phyloP scores from a whole-genome alignment of 2,329 filamentous ascomycete genomes.

The Tolypocladium sp. region DNA sequence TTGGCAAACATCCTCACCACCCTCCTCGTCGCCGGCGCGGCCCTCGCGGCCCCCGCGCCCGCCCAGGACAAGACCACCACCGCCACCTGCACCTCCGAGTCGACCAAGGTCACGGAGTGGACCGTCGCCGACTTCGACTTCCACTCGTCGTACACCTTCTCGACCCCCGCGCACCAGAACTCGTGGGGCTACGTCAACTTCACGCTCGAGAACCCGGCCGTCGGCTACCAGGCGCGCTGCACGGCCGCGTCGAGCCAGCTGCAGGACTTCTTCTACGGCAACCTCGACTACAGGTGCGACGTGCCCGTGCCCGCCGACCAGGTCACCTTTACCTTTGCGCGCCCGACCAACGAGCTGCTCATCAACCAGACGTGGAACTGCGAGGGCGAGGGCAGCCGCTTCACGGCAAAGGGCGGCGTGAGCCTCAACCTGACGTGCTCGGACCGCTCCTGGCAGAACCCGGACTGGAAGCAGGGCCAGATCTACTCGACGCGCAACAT shows the following conservation, averaged over 20 bases:
- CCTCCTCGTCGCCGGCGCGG: slow-evolving; percentile 14
- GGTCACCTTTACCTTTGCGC: slow-evolving; percentile 33
- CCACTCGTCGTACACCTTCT: slow-evolving; percentile 38
- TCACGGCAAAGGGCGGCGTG: slow-evolving; percentile 16
- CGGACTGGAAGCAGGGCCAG: slow-evolving; percentile 20
- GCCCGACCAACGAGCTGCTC: slow-evolving; percentile 22
- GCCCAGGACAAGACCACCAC: background rate
- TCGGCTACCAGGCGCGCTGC: slow-evolving; percentile 29
- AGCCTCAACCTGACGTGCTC: slow-evolving; percentile 18
- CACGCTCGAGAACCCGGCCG: slow-evolving; percentile 36
- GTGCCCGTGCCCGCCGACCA: slow-evolving; percentile 16
- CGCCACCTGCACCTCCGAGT: slow-evolving; percentile 11
- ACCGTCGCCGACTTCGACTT: slow-evolving; percentile 34
- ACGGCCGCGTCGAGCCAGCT: slow-evolving; percentile 30
- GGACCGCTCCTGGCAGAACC: slow-evolving; percentile 17
- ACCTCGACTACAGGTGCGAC: slow-evolving; percentile 31
- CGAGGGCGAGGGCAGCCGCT: slow-evolving; percentile 25
- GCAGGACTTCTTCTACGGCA: slow-evolving; percentile 41
- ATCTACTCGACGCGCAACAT: slow-evolving; percentile 19
- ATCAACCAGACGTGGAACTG: slow-evolving; percentile 43
- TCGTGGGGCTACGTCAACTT: slow-evolving; percentile 38
- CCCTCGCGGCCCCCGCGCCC: slow-evolving; percentile 12
- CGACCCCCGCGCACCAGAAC: slow-evolving; percentile 42
- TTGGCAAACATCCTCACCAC: slow-evolving; percentile 8
- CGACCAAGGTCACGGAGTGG: slow-evolving; percentile 22